Conservation (phyloP, 805 yeast species). For the Komagataella populi region DNA sequence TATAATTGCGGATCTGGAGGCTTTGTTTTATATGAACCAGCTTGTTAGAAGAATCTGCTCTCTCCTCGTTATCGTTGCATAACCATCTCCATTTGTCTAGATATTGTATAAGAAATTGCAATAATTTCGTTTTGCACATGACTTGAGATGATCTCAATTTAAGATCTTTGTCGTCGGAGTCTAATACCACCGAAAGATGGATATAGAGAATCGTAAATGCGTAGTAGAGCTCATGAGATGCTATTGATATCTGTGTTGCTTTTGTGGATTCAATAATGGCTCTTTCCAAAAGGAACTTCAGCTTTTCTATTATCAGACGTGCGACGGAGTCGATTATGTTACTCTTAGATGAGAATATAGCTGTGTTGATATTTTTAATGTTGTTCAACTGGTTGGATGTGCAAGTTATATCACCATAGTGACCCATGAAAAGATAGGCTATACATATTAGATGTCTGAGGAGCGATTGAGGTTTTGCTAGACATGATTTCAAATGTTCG, state of each 20-base stretch:
- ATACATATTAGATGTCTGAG: conserved; percentile 9
- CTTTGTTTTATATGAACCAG: conserved; percentile 11
- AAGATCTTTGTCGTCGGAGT: conserved; percentile 2
- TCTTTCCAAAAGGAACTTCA: neutral
- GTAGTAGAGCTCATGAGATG: conserved; percentile 15
- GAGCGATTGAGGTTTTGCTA: neutral
- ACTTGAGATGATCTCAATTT: neutral
- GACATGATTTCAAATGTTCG: neutral
- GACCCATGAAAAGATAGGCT: conserved; percentile 16
- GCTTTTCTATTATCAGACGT: neutral
- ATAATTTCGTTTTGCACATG: conserved; percentile 17
- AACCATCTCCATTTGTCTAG: conserved; percentile 61
- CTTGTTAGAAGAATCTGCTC: conserved; percentile 5
- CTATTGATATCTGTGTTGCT: neutral
- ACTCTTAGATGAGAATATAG: conserved; percentile 3
- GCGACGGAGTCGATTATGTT: conserved; percentile 4
- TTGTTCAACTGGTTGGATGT: conserved; percentile 9
- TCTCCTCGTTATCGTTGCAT: conserved; percentile 11
- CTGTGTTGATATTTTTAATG: conserved; percentile 11
- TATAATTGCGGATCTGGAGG: conserved; percentile 41
- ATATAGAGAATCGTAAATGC: conserved; percentile 14
- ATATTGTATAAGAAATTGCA: conserved; percentile 29
- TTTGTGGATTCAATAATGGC: neutral
- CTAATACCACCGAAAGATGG: conserved; percentile 3
- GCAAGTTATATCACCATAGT: conserved; percentile 10